phyloP scores from a whole-genome alignment of 176 grass and related monocot species.

The Rhynchospora tenuis region DNA sequence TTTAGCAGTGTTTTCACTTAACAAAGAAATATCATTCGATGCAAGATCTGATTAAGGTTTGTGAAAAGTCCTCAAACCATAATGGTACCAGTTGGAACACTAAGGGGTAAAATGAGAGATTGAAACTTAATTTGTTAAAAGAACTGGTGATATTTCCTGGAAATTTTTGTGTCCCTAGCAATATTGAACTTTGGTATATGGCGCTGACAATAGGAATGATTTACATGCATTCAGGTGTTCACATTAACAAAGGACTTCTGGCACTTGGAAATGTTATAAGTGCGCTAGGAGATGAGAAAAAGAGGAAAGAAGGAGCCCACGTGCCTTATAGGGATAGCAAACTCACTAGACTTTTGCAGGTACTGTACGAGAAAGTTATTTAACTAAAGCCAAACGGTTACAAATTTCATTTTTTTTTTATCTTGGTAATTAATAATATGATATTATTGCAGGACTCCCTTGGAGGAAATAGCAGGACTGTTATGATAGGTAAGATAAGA shows the following conservation, averaged over 20 bases:
- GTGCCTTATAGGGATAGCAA: conserved; percentile 99
- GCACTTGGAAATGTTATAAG: conserved; percentile 98
- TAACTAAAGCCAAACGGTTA: background rate
- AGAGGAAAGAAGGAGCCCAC: conserved; percentile 94
- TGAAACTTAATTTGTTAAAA: background rate
- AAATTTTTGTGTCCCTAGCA: background rate
- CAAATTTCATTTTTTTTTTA: background rate
- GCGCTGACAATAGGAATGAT: conserved; percentile 3
- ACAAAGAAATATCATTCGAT: background rate
- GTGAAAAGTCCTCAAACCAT: background rate
- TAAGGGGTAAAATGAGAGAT: background rate
- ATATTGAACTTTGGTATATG: background rate
- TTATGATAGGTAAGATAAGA: conserved; percentile 82
- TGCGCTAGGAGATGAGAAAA: conserved; percentile 98
- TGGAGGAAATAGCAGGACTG: conserved; percentile 98
- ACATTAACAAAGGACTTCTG: conserved; percentile 95
- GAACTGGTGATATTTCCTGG: background rate
- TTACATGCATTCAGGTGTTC: conserved; percentile 64
- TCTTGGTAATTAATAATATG: conserved; percentile 20
- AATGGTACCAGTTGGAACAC: background rate
- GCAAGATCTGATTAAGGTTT: background rate
- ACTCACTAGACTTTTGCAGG: conserved; percentile 95
- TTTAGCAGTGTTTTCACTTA: background rate
- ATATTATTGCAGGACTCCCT: conserved; percentile 67
- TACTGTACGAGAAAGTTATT: conserved; percentile 23